Percentiles rank a stretch among this genome's conserved stretches.
These are phyloP conservation scores for Pisolithus tinctorius DNA, from an alignment of 768 basidiomycete species.

Conservation along the genomic window DNA sequence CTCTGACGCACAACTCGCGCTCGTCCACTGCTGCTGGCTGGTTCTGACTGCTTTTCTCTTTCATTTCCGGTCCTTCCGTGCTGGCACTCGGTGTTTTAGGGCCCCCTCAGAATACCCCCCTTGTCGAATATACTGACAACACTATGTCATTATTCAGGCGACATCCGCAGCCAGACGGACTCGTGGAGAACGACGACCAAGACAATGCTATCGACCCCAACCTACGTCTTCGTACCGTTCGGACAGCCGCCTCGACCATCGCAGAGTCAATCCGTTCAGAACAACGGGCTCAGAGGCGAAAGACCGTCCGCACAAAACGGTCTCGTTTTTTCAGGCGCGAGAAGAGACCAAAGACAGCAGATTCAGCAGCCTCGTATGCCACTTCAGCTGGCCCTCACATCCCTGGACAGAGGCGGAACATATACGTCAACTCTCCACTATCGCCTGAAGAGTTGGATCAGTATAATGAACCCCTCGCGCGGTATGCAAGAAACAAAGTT, in stretches of 20 bases:
- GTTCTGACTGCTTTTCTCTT: background rate
- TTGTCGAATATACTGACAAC: conserved; percentile 16
- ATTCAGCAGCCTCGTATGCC: conserved; percentile 23
- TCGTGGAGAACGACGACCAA: conserved; percentile 49
- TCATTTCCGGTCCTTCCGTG: conserved; percentile 19
- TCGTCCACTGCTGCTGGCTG: background rate
- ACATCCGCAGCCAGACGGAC: conserved; percentile 25
- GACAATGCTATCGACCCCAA: conserved; percentile 76
- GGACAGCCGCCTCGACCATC: conserved; percentile 86
- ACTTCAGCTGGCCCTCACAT: conserved; percentile 26
- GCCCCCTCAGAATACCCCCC: conserved; percentile 8
- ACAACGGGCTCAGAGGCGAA: conserved; percentile 54
- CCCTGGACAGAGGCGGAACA: conserved; percentile 55
- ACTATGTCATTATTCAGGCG: conserved; percentile 33
- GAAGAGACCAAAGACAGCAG: conserved; percentile 32
- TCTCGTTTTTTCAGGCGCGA: conserved; percentile 56
- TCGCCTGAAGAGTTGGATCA: conserved; percentile 58
- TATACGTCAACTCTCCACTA: conserved; percentile 75
- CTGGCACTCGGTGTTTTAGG: conserved; percentile 23
- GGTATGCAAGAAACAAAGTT: conserved; percentile 92
- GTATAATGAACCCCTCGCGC: conserved; percentile 67
- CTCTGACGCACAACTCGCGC: background rate
- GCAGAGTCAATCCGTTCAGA: conserved; percentile 83
- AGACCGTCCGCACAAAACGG: conserved; percentile 40
- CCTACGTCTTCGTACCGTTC: conserved; percentile 83